A percentile compares a stretch with the other conserved stretches of the same genome.
Evolutionary conservation across 2,329 filamentous ascomycete species (phyloP).

Genomic region (Colletotrichum sp.): DNA sequence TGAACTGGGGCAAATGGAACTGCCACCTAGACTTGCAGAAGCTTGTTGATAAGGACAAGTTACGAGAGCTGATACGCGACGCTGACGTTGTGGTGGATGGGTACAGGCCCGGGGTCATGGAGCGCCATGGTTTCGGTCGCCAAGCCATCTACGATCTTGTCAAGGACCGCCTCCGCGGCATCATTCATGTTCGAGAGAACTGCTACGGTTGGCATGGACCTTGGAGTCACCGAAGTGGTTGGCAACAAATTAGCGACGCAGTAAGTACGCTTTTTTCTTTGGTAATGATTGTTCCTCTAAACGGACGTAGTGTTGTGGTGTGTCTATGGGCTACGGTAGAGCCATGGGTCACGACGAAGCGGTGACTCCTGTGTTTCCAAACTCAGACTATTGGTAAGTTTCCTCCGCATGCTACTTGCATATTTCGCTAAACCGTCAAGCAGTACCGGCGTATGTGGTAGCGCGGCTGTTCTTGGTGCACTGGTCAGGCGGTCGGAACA

Average conservation of each 20-base stretch:
- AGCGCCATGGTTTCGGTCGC: conserved; percentile 48
- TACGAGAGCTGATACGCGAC: conserved; percentile 41
- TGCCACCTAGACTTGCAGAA: conserved; percentile 44
- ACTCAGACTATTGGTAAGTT: conserved; percentile 32
- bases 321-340: conserved; percentile 48
- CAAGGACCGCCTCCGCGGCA: conserved; percentile 14
- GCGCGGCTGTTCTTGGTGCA: conserved; percentile 43
- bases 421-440: neutral
- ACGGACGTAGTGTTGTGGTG: conserved; percentile 37
- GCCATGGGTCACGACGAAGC: conserved; percentile 39
- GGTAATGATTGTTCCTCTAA: neutral
- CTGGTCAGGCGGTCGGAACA: conserved; percentile 40
- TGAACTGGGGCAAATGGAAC: conserved; percentile 57
- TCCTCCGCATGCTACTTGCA: neutral
- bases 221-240: conserved; percentile 50
- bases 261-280: conserved; percentile 21
- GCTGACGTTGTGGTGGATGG: conserved; percentile 57
- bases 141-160: conserved; percentile 44
- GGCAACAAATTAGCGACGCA: conserved; percentile 59
- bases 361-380: conserved; percentile 32
- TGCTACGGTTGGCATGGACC: conserved; percentile 58
- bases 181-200: conserved; percentile 56
- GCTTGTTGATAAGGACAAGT: neutral
- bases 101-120: conserved; percentile 51
- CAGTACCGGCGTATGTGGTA: conserved; percentile 46